Evolutionary conservation across 1,139 yeast species (phyloP), one percentile per base, ranked within the genome.

Genomic region (Magnusiomyces paraingens): DNA sequence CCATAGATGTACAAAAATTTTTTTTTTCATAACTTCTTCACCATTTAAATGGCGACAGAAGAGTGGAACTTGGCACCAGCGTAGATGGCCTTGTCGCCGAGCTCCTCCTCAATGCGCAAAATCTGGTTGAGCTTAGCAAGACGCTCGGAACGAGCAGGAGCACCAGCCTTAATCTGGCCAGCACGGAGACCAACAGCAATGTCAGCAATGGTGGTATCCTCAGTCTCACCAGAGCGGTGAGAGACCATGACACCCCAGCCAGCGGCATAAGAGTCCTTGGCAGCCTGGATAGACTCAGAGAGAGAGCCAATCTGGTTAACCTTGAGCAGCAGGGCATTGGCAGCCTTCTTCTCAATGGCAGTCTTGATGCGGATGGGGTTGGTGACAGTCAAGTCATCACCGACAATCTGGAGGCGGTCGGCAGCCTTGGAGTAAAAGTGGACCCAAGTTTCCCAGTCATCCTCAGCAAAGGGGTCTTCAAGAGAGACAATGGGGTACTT

Each of bases 111-210:
- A 69, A 91, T 91, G 81, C 97, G 88, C 75, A 91, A 83, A 76
- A 91, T 85, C 82, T 90, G 95, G 70, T 70, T 70, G 76, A 85
- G 85, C 81, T 91, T 91, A 73, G 97, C 97, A 76, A 91, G 84
- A 84, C 98, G 90, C 82, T 91, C 98, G 64, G 96, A 88, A 82
- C 98, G 89, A 66, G 96, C 95, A 73, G 97, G 96, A 72, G 98
- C 97, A 84, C 98, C 98, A 67, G 96, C 86, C 90, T 91, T 91
- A 77, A 91, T 85, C 82, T 91, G 96, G 74, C 96, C 97, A 66
- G 95, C 71, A 83, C 97, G 87, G 74, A 91, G 81, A 80, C 97
- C 98, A 68, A 91, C 96, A 67, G 90, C 80, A 73, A 91, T 82
- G 77, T 91, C 97, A 71, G 98, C 97, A 77, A 91, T 90, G 81